These are phyloP conservation scores for Skeletonema marinoi DNA, from an alignment of 108 stramenopile species.

Conservation along the genomic window DNA sequence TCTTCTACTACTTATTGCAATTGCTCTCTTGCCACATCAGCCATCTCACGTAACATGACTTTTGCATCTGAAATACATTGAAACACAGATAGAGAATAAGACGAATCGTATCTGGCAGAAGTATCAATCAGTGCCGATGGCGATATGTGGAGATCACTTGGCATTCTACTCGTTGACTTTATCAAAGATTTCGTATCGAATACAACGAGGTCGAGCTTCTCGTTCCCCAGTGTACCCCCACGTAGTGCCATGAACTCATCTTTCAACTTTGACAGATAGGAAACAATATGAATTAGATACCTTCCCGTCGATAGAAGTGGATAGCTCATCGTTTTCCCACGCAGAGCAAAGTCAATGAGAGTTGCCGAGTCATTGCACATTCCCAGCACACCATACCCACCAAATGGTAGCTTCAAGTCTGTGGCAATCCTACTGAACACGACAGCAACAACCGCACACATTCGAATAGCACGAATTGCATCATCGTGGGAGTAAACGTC, in stretches of 20 bases:
- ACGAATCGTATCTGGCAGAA: neutral
- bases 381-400: constrained; percentile 63
- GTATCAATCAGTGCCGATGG: constrained; percentile 11
- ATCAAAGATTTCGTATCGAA: constrained; percentile 10
- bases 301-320: constrained; percentile 59
- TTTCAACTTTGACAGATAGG: constrained; percentile 9
- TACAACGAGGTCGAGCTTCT: constrained; percentile 2
- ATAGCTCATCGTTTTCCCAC: constrained; percentile 51
- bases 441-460: constrained; percentile 51
- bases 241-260: too few relatives aligned
- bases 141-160: constrained; percentile 25
- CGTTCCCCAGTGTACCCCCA: neutral
- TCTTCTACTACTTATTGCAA: neutral
- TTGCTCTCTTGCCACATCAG: constrained; percentile 10
- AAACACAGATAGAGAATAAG: constrained; percentile 14
- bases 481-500: constrained; percentile 30
- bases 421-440: constrained; percentile 57
- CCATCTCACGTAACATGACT: constrained; percentile 19
- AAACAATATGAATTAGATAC: constrained; percentile 47
- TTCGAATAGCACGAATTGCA: constrained; percentile 49
- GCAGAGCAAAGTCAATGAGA: constrained; percentile 53
- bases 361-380: constrained; percentile 71
- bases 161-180: constrained; percentile 5
- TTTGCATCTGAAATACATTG: constrained; percentile 25
- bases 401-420: constrained; percentile 55